Evolutionary conservation across 2,329 filamentous ascomycete genomes (phyloP).

Genomic region (Fusarium irregulare): DNA sequence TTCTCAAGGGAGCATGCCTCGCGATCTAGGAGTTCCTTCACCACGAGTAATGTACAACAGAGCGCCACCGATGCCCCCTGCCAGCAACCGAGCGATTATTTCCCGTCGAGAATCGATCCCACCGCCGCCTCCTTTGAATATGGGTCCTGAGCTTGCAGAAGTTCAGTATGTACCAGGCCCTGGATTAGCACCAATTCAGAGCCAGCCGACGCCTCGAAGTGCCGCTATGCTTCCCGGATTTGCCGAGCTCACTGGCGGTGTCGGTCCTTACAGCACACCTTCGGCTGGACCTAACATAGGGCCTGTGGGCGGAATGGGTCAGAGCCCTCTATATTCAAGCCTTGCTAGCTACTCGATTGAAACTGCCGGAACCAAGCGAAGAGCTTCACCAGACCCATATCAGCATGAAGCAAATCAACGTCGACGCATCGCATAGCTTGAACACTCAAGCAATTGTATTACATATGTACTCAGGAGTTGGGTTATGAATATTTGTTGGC

Average conservation of each 20-base stretch:
- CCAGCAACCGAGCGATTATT: conserved; percentile 52
- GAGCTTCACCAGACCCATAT: conserved; percentile 59
- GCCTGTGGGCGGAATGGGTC: conserved; percentile 50
- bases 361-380: conserved; percentile 61
- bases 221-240: conserved; percentile 67
- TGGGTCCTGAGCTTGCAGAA: conserved; percentile 49
- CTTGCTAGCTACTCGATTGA: conserved; percentile 55
- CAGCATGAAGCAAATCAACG: conserved; percentile 60
- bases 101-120: conserved; percentile 57
- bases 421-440: conserved; percentile 48
- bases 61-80: conserved; percentile 46
- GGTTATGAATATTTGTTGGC: conserved; percentile 23
- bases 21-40: conserved; percentile 57
- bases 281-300: conserved; percentile 49
- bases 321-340: conserved; percentile 49
- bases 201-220: conserved; percentile 53
- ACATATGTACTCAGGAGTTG: conserved; percentile 29
- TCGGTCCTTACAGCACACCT: conserved; percentile 70
- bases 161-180: conserved; percentile 52
- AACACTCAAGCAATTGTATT: conserved; percentile 4
- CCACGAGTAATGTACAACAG: conserved; percentile 56
- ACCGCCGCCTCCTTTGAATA: conserved; percentile 46
- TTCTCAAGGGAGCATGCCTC: conserved; percentile 59
- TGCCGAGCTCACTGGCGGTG: conserved; percentile 71
- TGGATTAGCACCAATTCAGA: conserved; percentile 66